A percentile compares a stretch with the other conserved stretches of the same genome.
phyloP scores from a whole-genome alignment of 805 yeast genomes.

The Candida boleticola region DNA sequence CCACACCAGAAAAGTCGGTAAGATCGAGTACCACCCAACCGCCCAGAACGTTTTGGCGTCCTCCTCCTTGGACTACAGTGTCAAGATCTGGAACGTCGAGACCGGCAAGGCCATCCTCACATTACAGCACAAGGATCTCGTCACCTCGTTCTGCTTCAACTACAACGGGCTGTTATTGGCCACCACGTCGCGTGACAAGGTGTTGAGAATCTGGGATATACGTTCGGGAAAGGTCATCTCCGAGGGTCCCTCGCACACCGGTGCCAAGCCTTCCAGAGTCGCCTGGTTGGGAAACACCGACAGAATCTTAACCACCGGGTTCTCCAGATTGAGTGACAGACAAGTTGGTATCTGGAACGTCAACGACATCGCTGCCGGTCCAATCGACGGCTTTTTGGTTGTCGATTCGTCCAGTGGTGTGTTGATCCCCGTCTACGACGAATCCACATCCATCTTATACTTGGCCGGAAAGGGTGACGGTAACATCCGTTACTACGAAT shows the following conservation, averaged over 20 bases:
- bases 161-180: constrained; percentile 85
- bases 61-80: constrained; percentile 84
- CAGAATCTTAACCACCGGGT: constrained; percentile 90
- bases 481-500: constrained; percentile 92
- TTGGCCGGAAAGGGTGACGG: constrained; percentile 99
- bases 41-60: constrained; percentile 87
- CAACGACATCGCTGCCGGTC: constrained; percentile 68
- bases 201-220: constrained; percentile 87
- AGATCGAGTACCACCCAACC: constrained; percentile 83
- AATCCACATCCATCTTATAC: constrained; percentile 72
- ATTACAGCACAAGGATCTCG: constrained; percentile 83
- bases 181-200: constrained; percentile 88
- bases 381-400: constrained; percentile 83
- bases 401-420: constrained; percentile 93
- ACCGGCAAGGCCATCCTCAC: constrained; percentile 69
- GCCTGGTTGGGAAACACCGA: constrained; percentile 88
- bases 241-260: constrained; percentile 88
- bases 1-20: constrained; percentile 94
- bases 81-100: constrained; percentile 87
- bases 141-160: constrained; percentile 90
- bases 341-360: constrained; percentile 95
- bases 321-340: constrained; percentile 88
- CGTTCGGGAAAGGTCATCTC: constrained; percentile 69
- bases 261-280: constrained; percentile 87
- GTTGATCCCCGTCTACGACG: constrained; percentile 87